A percentile compares a stretch with the other conserved stretches of the same genome.
Conservation (phyloP, 1,284 basidiomycete species). For the Stereum hirsutum region DNA sequence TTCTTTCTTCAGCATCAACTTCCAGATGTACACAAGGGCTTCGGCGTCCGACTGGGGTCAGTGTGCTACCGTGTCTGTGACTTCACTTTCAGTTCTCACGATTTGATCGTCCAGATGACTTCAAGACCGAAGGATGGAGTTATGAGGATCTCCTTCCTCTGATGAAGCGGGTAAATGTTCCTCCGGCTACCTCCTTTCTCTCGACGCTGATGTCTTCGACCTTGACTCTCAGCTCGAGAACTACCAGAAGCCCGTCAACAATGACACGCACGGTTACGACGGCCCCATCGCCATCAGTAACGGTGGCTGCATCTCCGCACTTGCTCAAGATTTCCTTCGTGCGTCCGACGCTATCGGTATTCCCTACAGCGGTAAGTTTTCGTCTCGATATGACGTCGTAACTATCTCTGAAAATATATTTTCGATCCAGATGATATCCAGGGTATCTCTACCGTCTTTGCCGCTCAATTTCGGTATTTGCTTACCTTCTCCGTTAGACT, state of each 20-base stretch:
- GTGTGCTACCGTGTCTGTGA: too few species aligned
- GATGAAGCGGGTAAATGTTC: conserved; percentile 44
- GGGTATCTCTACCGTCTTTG: conserved; percentile 22
- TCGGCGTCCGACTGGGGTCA: conserved; percentile 64
- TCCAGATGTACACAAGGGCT: conserved; percentile 35
- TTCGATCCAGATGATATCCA: conserved; percentile 48
- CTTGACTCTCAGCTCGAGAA: conserved; percentile 44
- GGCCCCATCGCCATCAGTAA: conserved; percentile 67
- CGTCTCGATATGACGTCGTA: neutral
- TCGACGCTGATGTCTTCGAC: neutral
- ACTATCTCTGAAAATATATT: neutral
- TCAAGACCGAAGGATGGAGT: conserved; percentile 63
- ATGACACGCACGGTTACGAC: conserved; percentile 56
- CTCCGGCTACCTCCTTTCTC: conserved; percentile 18
- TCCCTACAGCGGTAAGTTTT: conserved; percentile 50
- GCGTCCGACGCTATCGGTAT: conserved; percentile 54
- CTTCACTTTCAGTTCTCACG: too few species aligned
- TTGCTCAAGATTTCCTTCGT: conserved; percentile 64
- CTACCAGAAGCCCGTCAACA: conserved; percentile 58
- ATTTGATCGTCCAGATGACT: conserved; percentile 42
- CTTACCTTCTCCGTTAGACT: conserved; percentile 26
- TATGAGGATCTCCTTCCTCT: conserved; percentile 57
- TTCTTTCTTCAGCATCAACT: conserved; percentile 44
- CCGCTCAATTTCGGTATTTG: neutral
- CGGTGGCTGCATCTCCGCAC: conserved; percentile 47